Conservation (phyloP, 768 basidiomycete species). For the Infundibulicybe gibba region DNA sequence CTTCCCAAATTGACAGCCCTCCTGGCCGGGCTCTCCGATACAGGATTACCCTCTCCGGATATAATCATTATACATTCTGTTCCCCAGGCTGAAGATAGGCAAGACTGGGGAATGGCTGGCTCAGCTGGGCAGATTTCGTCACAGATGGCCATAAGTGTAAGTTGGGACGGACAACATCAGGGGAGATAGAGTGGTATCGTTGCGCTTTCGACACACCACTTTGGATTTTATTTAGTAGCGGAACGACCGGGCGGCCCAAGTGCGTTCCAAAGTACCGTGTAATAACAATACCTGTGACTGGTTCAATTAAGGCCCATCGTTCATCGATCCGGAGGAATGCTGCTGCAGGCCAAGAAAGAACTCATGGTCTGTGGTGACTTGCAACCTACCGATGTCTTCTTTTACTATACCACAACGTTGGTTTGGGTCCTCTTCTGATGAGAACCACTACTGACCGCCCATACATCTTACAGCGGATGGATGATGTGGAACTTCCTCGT, state of each 20-base stretch:
- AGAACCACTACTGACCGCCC: not conserved
- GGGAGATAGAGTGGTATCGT: constrained; percentile 63
- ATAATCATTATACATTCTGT: constrained; percentile 56
- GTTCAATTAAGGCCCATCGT: constrained; percentile 59
- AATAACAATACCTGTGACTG: not conserved
- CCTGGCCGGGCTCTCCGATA: constrained; percentile 44
- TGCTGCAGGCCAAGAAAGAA: constrained; percentile 71
- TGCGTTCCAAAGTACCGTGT: constrained; percentile 21
- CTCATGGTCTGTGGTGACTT: constrained; percentile 67
- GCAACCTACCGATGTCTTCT: constrained; percentile 65
- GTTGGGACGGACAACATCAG: constrained; percentile 45
- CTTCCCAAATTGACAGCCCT: constrained; percentile 59
- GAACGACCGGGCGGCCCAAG: constrained; percentile 77
- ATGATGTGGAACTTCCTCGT: constrained; percentile 93
- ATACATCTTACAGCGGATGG: constrained; percentile 55
- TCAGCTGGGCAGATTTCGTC: constrained; percentile 52
- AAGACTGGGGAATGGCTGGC: constrained; percentile 47
- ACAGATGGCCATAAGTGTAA: constrained; percentile 37
- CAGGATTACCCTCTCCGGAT: constrained; percentile 33
- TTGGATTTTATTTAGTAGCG: constrained; percentile 84
- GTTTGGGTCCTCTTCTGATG: constrained; percentile 17
- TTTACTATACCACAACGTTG: constrained; percentile 81
- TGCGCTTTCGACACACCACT: constrained; percentile 73
- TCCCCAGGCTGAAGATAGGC: constrained; percentile 25
- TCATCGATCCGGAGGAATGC: constrained; percentile 76